Evolutionary conservation across 1,139 yeast genomes (phyloP), one percentile per base, ranked within the genome.

Genomic region (Candida pseudoviswanathii): DNA sequence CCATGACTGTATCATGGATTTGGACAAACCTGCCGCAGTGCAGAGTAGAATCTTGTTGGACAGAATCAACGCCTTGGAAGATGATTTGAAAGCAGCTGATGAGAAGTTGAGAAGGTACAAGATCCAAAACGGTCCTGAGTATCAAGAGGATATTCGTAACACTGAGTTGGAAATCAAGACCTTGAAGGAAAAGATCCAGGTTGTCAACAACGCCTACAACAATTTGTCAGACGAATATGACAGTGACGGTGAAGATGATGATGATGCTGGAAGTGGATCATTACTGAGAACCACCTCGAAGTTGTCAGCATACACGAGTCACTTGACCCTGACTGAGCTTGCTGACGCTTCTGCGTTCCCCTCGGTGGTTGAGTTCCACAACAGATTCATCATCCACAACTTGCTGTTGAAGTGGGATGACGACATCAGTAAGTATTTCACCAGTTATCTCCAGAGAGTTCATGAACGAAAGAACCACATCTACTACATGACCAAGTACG

Each of bases 391-490:
- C 53, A 74, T 92, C 31, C 96, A 91, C 60, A 85, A 87, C 56
- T 77, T 91, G 64, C 82, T 84, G 58, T 64, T 91, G 60, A 86
- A 84, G 56, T 91, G 97, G 97, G 85, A 87, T 62, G 86, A 87
- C 53, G 64, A 71, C 5, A 74, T 86, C 9, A 74, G 96, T 47
- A 82, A 88, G 56, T 75, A 81, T 33, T 71, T 90, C 48, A 74
- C 80, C 56, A 77, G 81, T 38, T 89, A 89, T 59, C 64, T 86
- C 36, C 86, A 85, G 52, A 75, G 81, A 46, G 75, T 85, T 7
- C 77, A 80, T 24, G 81, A 84, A 41, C 70, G 87, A 36, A 76
- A 76, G 46, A 80, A 86, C 3, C 74, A 80, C 45, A 71, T 76
- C 1, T 88, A 85, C 63, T 85, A 82, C 54, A 70, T 86, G 75